A percentile compares a stretch with the other conserved stretches of the same genome.
Evolutionary conservation across 148 eudicot species (phyloP).

Genomic region (Selenicereus undatus): DNA sequence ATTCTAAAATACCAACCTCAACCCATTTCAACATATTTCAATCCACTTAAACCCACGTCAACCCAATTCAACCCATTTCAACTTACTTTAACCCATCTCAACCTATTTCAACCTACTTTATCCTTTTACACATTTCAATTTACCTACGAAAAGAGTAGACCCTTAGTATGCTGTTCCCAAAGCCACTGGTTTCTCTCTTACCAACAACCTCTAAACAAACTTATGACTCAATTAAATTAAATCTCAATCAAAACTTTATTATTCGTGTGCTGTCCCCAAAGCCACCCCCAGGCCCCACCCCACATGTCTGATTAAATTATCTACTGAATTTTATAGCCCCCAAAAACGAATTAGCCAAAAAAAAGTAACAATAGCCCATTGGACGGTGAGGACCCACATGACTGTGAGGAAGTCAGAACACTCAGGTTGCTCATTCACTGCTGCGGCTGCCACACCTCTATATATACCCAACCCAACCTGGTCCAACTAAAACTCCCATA

Average conservation of each 20-base stretch:
- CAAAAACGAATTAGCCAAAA: not conserved
- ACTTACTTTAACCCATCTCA: no score
- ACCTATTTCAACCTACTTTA: no score
- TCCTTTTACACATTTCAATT: no score
- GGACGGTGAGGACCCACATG: slow-evolving; percentile 33
- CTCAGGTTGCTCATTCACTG: not conserved
- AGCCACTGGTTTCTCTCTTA: not conserved
- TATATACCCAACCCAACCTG: slow-evolving; percentile 15
- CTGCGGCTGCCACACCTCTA: slow-evolving; percentile 6
- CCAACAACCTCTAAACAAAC: not conserved
- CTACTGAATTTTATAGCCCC: not conserved
- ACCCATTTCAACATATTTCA: no score
- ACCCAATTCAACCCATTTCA: no score
- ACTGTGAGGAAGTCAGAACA: slow-evolving; percentile 7
- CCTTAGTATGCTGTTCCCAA: no score
- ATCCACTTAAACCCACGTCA: no score
- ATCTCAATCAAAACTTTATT: not conserved
- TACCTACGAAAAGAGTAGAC: no score
- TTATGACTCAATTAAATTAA: not conserved
- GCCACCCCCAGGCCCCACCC: not conserved
- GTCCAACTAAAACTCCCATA: slow-evolving; percentile 11
- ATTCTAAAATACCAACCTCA: no score
- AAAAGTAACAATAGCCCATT: not conserved
- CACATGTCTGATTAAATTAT: not conserved
- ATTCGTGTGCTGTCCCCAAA: not conserved